Conservation (phyloP, 345 rosid genomes). For the thale cress (Arabidopsis thaliana) region TAIR10.1 NC_003074.8:23017001-23017500, state of each 20-base stretch:
- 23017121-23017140: constrained; percentile 74
- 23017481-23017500: constrained; percentile 84
- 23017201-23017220: not conserved
- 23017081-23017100: constrained; percentile 61
- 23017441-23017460: constrained; percentile 51
- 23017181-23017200: constrained; percentile 54
- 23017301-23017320: constrained; percentile 54
- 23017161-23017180: constrained; percentile 61
- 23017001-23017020: constrained; percentile 72
- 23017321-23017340: constrained; percentile 63
- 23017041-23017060: constrained; percentile 76
- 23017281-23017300: constrained; percentile 47
- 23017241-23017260: constrained; percentile 38
- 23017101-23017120: constrained; percentile 76
- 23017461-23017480: constrained; percentile 57
- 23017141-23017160: constrained; percentile 61
- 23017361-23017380: constrained; percentile 56
- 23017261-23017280: constrained; percentile 57
- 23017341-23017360: constrained; percentile 75
- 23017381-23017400: constrained; percentile 52
- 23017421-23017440: constrained; percentile 54
- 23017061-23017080: constrained; percentile 61
- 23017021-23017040: constrained; percentile 61
- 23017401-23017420: constrained; percentile 69
- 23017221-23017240: not conserved